Evolutionary conservation across 2,329 filamentous ascomycete species (phyloP).

Genomic region (Colletotrichum chlorophyti): DNA sequence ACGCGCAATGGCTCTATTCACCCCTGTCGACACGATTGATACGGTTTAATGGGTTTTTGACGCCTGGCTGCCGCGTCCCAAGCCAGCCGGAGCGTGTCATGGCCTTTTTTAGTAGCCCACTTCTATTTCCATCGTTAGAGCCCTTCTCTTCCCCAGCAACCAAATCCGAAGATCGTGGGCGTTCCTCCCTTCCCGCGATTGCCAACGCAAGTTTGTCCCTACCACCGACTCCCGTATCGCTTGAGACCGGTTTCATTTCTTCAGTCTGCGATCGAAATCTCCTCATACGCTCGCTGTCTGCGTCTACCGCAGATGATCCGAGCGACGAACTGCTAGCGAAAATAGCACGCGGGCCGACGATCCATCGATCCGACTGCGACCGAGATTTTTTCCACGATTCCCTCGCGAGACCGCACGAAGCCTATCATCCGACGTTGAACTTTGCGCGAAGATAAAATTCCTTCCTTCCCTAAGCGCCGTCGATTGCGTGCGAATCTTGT

Average conservation of each 20-base stretch:
- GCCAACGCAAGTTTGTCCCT: neutral
- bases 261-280: neutral
- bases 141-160: conserved; percentile 5
- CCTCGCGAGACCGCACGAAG: neutral
- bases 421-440: neutral
- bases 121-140: neutral
- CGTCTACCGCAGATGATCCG: neutral
- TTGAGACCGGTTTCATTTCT: neutral
- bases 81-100: conserved; percentile 21
- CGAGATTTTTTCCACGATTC: neutral
- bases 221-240: neutral
- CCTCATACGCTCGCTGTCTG: no score
- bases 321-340: neutral
- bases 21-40: conserved; percentile 22
- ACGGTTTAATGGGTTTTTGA: conserved; percentile 21
- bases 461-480: neutral
- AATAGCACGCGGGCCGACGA: neutral
- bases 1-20: neutral
- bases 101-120: conserved; percentile 27
- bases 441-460: neutral
- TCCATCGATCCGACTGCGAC: neutral
- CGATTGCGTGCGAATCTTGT: neutral
- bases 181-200: conserved; percentile 1
- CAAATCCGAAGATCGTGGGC: conserved; percentile 4
- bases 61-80: conserved; percentile 22